These are phyloP conservation scores for Linnemannia exigua DNA, from an alignment of 192 early-diverging fungal genomes.

Conservation along the genomic window DNA sequence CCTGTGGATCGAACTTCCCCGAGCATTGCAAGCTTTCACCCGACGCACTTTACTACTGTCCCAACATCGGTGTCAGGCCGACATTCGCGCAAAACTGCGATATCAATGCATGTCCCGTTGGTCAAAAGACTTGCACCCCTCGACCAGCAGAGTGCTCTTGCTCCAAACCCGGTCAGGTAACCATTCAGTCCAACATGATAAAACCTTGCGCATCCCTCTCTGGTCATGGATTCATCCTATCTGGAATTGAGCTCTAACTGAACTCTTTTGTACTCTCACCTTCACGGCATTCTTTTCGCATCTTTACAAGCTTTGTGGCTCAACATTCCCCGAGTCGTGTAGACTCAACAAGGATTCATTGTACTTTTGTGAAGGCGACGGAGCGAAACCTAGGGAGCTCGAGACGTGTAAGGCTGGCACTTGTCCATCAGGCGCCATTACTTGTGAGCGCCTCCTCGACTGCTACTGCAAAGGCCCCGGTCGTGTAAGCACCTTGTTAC, in stretches of 20 bases:
- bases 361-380: not conserved
- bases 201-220: not conserved
- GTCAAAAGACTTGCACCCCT: not conserved
- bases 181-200: not conserved
- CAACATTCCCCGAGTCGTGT: conserved; percentile 6
- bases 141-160: not conserved
- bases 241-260: too few relatives aligned
- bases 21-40: not conserved
- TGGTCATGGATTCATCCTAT: not conserved
- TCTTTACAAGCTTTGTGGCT: conserved; percentile 11
- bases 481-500: not conserved
- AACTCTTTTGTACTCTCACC: not conserved
- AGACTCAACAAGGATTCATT: not conserved
- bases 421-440: not conserved
- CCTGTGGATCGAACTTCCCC: not conserved
- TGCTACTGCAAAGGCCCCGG: conserved; percentile 16
- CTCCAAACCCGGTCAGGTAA: conserved; percentile 4
- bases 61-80: not conserved
- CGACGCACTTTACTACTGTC: not conserved
- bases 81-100: conserved; percentile 9
- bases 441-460: not conserved
- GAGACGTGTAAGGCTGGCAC: not conserved
- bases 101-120: not conserved
- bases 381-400: not conserved
- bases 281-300: too few relatives aligned